Conservation (phyloP, 2,329 filamentous ascomycete genomes). For the Colletotrichum sp. region DNA sequence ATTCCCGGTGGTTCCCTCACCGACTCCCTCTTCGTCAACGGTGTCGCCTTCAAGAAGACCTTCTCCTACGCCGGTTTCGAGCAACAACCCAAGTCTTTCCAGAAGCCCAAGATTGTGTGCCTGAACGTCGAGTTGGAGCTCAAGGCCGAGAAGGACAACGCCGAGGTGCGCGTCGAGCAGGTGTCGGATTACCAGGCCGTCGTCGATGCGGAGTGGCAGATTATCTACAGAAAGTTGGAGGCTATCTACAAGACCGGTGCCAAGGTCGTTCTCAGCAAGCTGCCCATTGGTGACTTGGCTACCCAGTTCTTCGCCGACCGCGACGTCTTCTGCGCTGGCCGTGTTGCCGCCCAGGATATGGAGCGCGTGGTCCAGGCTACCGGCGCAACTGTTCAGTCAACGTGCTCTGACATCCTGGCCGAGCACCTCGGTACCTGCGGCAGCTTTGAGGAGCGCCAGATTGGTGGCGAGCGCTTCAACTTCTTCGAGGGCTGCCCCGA, state of each 20-base stretch:
- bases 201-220: conserved; percentile 99
- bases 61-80: conserved; percentile 99
- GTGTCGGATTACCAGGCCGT: conserved; percentile 99
- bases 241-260: conserved; percentile 91
- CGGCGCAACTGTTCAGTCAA: conserved; percentile 90
- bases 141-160: conserved; percentile 99
- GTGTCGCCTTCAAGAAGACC: conserved; percentile 99
- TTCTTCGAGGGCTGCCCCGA: conserved; percentile 96
- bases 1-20: conserved; percentile 95
- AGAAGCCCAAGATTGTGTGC: conserved; percentile 94
- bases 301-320: conserved; percentile 98
- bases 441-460: conserved; percentile 92
- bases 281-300: conserved; percentile 95
- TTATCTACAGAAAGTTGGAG: conserved; percentile 99
- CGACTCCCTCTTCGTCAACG: conserved; percentile 95
- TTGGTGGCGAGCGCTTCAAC: conserved; percentile 97
- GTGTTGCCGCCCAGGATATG: conserved; percentile 89
- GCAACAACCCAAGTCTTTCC: conserved; percentile 96
- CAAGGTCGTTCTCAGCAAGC: conserved; percentile 95
- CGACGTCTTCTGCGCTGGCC: conserved; percentile 97
- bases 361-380: conserved; percentile 96
- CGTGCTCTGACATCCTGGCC: conserved; percentile 90
- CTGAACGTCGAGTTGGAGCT: conserved; percentile 97
- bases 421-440: conserved; percentile 93
- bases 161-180: conserved; percentile 96